Base-by-base conservation (phyloP, 2,329 filamentous ascomycete species). In the Plectosphaerella sp. region DNA sequence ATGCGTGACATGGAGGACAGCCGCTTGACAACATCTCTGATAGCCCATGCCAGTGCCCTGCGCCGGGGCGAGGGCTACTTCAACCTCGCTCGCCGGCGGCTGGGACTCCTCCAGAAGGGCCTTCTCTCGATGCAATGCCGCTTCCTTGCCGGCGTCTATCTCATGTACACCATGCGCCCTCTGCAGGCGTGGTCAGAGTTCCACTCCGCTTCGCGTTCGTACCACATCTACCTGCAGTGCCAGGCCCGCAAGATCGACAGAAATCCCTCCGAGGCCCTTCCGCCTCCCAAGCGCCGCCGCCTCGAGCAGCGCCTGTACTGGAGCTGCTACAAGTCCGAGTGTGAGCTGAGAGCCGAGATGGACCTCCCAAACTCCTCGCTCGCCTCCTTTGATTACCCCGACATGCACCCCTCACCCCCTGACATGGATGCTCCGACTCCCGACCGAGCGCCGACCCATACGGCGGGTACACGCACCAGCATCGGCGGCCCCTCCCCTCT, bases 321-420 rank as follows among this genome's bases (percentile, higher is more conserved):
- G 71, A 70, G 67, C 8, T 72, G 69, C 49, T 72, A 72, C 60
- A 74, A 74, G 57, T 70, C 70, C 2, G 71, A 73, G 56, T 67
- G 66, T 52, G 69, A 73, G 53, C 64, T 72, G 5, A 65, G 69
- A 6, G 65, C 68, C n/a, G 70, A 71, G 52, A 61, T 73, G 11
- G 61, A 66, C 2, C 58, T 72, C 2, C 68, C 68, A 11, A 64
- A 69, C 45, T 66, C 66, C 1, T 66, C 65, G 3, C 65, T 72
- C 24, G 63, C 64, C 5, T 61, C 63, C 5, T 62, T 64, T 33
- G 62, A 67, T 45, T 70, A 69, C 50, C 69, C 70, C 8, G 58
- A 62, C 25, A 42, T 62, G 15, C 63, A 63, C 16, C 62, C 62
- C 3, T 64, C 61, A 2, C 62, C 62, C 7, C 62, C 62, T 11